These are phyloP conservation scores for Ceratocystis eucalypticola DNA, from an alignment of 2,329 filamentous ascomycete genomes.

Conservation along the genomic window DNA sequence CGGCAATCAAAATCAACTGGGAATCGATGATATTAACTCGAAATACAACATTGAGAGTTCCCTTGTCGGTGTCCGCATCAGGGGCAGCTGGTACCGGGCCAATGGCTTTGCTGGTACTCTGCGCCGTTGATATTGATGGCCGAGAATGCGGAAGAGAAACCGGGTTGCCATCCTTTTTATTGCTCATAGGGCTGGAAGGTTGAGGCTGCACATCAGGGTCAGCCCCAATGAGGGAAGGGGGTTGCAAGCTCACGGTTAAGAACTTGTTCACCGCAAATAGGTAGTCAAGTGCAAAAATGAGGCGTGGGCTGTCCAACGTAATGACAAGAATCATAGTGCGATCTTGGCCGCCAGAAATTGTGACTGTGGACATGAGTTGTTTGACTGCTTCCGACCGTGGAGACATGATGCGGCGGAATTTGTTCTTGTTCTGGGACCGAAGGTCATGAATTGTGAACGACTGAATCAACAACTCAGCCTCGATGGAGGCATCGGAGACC, in stretches of 20 bases:
- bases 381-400: conserved; percentile 89
- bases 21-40: conserved; percentile 90
- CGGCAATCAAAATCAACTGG: conserved; percentile 91
- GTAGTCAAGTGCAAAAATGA: conserved; percentile 94
- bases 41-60: conserved; percentile 63
- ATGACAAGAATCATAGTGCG: conserved; percentile 77
- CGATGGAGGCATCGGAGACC: conserved; percentile 79
- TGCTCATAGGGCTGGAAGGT: not conserved
- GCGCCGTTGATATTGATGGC: conserved; percentile 25
- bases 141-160: not conserved
- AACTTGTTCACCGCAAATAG: conserved; percentile 81
- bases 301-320: conserved; percentile 82
- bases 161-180: no score
- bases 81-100: conserved; percentile 4
- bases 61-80: conserved; percentile 23
- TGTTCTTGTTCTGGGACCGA: conserved; percentile 77
- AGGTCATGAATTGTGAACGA: conserved; percentile 93
- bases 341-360: conserved; percentile 65
- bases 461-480: conserved; percentile 84
- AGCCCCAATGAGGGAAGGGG: conserved; percentile 41
- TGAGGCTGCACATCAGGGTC: conserved; percentile 35
- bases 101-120: conserved; percentile 23
- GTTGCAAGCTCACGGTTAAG: conserved; percentile 54
- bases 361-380: conserved; percentile 95
- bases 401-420: conserved; percentile 96